Evolutionary conservation across 306 rosid species (phyloP).

Genomic region (Ormosia emarginata): DNA sequence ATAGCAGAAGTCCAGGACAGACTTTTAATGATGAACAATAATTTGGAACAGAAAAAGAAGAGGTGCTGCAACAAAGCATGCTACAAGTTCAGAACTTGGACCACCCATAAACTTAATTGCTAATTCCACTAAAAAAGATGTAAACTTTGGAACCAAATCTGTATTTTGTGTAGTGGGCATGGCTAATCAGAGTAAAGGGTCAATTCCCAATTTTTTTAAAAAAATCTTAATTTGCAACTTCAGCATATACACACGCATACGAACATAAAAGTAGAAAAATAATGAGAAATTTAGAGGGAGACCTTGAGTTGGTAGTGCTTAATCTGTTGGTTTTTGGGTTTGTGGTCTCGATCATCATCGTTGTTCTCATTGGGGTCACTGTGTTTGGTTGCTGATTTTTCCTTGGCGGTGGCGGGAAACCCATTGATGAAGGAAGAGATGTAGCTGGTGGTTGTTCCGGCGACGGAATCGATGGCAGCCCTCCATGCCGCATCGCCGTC

Average conservation of each 20-base stretch:
- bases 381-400: neutral
- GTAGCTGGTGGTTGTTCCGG: slow-evolving; percentile 41
- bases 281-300: neutral
- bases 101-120: neutral
- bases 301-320: slow-evolving; percentile 94
- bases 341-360: neutral
- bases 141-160: slow-evolving; percentile 6
- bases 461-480: slow-evolving; percentile 65
- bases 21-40: slow-evolving; percentile 5
- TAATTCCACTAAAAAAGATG: neutral
- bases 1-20: neutral
- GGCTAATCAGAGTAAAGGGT: neutral
- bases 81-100: neutral
- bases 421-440: slow-evolving; percentile 46
- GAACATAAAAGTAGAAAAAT: neutral
- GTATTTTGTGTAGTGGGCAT: neutral
- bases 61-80: neutral
- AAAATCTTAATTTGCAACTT: neutral
- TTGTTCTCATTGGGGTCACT: neutral
- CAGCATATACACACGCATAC: neutral
- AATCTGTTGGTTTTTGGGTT: slow-evolving; percentile 41
- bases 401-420: slow-evolving; percentile 14
- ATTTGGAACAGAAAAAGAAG: neutral
- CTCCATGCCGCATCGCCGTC: slow-evolving; percentile 84
- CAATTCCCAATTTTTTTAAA: neutral